Percentiles rank a stretch among this genome's conserved stretches.
Conservation (phyloP, 495 filamentous ascomycete species). For the Lasiosphaeris hirsuta region DNA sequence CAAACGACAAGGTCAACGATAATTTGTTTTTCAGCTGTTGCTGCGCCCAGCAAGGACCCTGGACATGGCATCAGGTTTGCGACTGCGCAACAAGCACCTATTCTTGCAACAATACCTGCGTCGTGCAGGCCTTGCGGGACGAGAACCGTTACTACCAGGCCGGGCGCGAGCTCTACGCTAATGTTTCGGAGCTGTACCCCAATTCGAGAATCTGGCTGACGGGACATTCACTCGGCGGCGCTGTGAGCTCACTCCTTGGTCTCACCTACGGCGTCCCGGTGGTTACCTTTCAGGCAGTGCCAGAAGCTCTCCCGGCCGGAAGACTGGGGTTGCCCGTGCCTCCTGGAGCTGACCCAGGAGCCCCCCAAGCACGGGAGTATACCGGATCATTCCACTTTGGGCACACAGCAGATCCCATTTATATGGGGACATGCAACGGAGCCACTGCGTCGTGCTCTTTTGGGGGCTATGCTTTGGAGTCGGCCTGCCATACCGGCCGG, state of each 20-base stretch:
- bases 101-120: slow-evolving; percentile 86
- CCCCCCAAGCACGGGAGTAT: slow-evolving; percentile 64
- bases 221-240: slow-evolving; percentile 87
- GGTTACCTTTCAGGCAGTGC: slow-evolving; percentile 86
- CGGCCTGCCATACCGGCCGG: slow-evolving; percentile 80
- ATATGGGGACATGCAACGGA: slow-evolving; percentile 89
- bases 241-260: slow-evolving; percentile 79
- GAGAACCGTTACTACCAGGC: slow-evolving; percentile 91
- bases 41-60: slow-evolving; percentile 86
- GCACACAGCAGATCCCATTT: slow-evolving; percentile 93
- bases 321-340: slow-evolving; percentile 85
- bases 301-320: slow-evolving; percentile 80
- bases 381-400: slow-evolving; percentile 92
- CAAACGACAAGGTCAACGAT: slow-evolving; percentile 96
- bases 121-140: slow-evolving; percentile 66
- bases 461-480: slow-evolving; percentile 92
- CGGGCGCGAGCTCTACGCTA: slow-evolving; percentile 80
- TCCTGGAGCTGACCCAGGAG: slow-evolving; percentile 65
- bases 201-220: slow-evolving; percentile 80
- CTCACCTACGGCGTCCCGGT: slow-evolving; percentile 85
- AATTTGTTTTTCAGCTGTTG: slow-evolving; percentile 98
- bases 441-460: slow-evolving; percentile 83
- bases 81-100: slow-evolving; percentile 82
- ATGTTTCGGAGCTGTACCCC: slow-evolving; percentile 87
- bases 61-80: slow-evolving; percentile 85